Evolutionary conservation across 306 rosid species (phyloP).

Genomic region (Cucurbita moschata): DNA sequence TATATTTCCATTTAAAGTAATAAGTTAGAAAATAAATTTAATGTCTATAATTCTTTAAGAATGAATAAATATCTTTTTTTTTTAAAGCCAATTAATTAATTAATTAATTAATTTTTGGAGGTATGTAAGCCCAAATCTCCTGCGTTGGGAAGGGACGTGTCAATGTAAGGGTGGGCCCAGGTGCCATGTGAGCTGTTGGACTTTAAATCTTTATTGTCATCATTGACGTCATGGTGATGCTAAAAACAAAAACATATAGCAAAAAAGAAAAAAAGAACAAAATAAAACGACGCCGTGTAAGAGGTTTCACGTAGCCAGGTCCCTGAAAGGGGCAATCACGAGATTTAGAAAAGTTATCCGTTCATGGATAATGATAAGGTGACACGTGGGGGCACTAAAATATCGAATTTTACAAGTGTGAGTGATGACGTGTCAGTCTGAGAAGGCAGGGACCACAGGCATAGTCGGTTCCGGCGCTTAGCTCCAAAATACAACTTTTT

Average conservation of each 20-base stretch:
- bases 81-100: too few species aligned
- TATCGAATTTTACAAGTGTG: background rate
- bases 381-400: background rate
- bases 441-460: background rate
- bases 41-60: background rate
- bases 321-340: background rate
- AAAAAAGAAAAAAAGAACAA: background rate
- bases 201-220: background rate
- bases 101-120: too few species aligned
- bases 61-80: too few species aligned
- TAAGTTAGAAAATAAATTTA: too few species aligned
- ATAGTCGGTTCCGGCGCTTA: background rate
- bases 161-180: background rate
- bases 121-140: background rate
- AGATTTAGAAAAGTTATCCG: background rate
- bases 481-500: constrained; percentile 3
- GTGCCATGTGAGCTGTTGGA: background rate
- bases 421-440: background rate
- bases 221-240: background rate
- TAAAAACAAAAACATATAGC: background rate
- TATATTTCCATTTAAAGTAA: background rate
- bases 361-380: background rate
- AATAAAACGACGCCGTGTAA: background rate
- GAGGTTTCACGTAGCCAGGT: background rate
- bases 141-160: background rate